Percentiles rank a stretch among this genome's conserved stretches.
phyloP scores from a whole-genome alignment of 352 stramenopile genomes.

The Pythium chondricola region DNA sequence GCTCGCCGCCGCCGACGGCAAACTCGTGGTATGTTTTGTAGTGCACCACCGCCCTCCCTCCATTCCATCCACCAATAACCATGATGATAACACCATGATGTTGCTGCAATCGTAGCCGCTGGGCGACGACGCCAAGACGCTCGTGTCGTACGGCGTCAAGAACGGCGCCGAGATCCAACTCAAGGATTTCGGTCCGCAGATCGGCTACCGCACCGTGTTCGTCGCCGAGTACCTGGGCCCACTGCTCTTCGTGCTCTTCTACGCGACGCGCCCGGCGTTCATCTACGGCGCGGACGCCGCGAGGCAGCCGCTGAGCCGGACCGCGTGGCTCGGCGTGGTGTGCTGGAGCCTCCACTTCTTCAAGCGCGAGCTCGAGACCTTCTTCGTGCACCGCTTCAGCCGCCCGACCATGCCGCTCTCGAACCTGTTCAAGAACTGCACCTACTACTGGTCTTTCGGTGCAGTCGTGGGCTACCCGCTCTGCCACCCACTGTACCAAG shows the following conservation, averaged over 20 bases:
- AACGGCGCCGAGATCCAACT: conserved; percentile 47
- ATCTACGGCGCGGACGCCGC: conserved; percentile 57
- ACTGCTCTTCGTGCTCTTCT: conserved; percentile 78
- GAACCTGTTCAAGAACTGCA: conserved; percentile 90
- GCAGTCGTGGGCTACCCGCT: conserved; percentile 78
- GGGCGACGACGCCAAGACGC: conserved; percentile 48
- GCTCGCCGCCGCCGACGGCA: conserved; percentile 25
- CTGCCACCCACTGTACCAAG: conserved; percentile 65
- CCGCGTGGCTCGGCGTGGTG: conserved; percentile 46
- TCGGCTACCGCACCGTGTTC: conserved; percentile 87
- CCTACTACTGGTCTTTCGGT: conserved; percentile 87
- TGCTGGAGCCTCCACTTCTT: conserved; percentile 80
- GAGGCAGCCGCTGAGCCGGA: conserved; percentile 29
- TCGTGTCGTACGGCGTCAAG: conserved; percentile 53
- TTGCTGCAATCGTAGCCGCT: conserved; percentile 25
- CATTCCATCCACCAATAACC: no score
- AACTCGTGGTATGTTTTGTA: conserved; percentile 23
- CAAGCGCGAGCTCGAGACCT: conserved; percentile 83
- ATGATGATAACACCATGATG: not conserved
- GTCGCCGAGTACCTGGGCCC: conserved; percentile 82
- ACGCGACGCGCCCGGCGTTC: conserved; percentile 56
- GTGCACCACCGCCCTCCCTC: not conserved
- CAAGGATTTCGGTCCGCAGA: conserved; percentile 81
- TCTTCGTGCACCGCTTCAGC: conserved; percentile 88
- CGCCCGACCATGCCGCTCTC: conserved; percentile 81